A percentile compares a stretch with the other conserved stretches of the same genome.
Conservation (phyloP, 73 alveolate species). For the Diophrys sp. region DNA sequence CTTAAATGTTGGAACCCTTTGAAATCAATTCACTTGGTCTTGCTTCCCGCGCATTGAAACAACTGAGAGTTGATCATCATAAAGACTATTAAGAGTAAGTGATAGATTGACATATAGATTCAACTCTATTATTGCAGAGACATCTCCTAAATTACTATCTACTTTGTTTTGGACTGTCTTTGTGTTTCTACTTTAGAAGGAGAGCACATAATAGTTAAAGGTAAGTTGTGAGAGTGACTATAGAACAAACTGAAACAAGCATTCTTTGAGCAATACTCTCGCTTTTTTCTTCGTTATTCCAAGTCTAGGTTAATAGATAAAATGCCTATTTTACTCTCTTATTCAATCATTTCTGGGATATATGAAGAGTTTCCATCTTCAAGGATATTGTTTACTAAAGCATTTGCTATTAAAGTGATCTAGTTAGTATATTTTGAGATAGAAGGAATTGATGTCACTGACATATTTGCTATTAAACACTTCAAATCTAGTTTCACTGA, state of each 20-base stretch:
- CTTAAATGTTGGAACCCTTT: too few relatives aligned
- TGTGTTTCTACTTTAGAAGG: too few relatives aligned
- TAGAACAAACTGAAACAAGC: background rate
- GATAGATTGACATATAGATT: too few relatives aligned
- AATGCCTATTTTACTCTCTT: background rate
- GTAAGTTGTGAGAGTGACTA: too few relatives aligned
- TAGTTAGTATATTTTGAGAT: constrained; percentile 6
- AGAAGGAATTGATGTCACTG: constrained; percentile 4
- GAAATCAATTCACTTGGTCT: too few relatives aligned
- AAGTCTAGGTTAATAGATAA: background rate
- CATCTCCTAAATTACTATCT: too few relatives aligned
- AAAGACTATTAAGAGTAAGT: too few relatives aligned
- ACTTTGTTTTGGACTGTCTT: too few relatives aligned
- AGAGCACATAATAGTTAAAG: too few relatives aligned
- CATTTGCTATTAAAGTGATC: background rate
- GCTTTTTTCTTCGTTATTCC: constrained; percentile 1
- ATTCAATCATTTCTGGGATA: background rate
- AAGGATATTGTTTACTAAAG: constrained; percentile 4
- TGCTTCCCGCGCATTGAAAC: too few relatives aligned
- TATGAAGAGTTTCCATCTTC: constrained; percentile 8
- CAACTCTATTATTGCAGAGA: too few relatives aligned
- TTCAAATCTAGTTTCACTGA: background rate
- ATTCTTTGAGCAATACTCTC: background rate
- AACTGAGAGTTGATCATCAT: too few relatives aligned
- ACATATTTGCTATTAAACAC: background rate